Percentiles rank a stretch among this genome's conserved stretches.
phyloP scores from a whole-genome alignment of 208 protist species.

The Crithidia brevicula region DNA sequence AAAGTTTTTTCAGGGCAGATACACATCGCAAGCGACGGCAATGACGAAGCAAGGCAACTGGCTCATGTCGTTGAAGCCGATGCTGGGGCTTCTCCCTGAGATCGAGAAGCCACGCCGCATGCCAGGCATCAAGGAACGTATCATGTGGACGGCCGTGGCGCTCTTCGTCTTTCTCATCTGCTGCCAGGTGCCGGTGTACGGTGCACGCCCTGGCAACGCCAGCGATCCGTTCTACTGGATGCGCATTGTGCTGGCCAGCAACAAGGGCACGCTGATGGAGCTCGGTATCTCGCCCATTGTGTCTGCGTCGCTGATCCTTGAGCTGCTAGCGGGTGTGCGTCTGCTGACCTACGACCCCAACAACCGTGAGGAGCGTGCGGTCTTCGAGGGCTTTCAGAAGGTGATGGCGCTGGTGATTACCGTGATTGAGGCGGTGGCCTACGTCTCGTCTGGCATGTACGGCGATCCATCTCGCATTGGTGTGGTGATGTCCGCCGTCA shows the following conservation, averaged over 20 bases:
- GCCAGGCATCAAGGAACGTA: constrained; percentile 95
- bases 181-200: constrained; percentile 99
- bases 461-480: constrained; percentile 97
- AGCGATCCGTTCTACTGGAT: constrained; percentile 99
- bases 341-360: constrained; percentile 97
- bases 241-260: constrained; percentile 99
- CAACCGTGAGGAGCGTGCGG: constrained; percentile 94
- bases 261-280: constrained; percentile 99
- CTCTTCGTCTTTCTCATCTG: constrained; percentile 99
- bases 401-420: constrained; percentile 98
- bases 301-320: constrained; percentile 98
- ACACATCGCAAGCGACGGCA: too few relatives aligned
- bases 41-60: constrained; percentile 44
- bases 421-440: constrained; percentile 96
- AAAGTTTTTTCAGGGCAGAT: too few relatives aligned
- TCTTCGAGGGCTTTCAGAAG: constrained; percentile 98
- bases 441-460: constrained; percentile 99
- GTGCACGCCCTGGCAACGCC: constrained; percentile 93
- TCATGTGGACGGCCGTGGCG: constrained; percentile 98
- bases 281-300: constrained; percentile 98
- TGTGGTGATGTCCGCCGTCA: constrained; percentile 93
- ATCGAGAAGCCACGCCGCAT: constrained; percentile 89
- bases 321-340: constrained; percentile 96
- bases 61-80: constrained; percentile 94
- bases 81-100: constrained; percentile 96